A percentile compares a stretch with the other conserved stretches of the same genome.
Conservation (phyloP, 1,284 basidiomycete species). For the Serendipita sp. region DNA sequence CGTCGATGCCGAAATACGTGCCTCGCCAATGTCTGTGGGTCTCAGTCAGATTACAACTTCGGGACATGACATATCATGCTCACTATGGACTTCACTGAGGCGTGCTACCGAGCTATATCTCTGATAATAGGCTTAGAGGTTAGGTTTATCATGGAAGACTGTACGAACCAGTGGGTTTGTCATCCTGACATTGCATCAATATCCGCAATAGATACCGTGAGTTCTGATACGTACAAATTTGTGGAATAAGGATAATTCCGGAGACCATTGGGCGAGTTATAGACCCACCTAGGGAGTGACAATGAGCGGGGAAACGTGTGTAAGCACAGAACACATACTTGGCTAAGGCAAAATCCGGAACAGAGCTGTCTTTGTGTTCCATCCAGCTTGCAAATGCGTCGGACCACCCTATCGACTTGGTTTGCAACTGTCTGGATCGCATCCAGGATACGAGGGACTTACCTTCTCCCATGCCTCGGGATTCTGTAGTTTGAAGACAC, state of each 20-base stretch:
- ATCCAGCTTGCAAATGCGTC: conserved; percentile 37
- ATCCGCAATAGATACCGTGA: no score
- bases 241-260: conserved; percentile 22
- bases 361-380: conserved; percentile 23
- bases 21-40: conserved; percentile 20
- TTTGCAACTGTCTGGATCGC: no score
- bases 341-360: conserved; percentile 24
- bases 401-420: conserved; percentile 22
- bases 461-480: conserved; percentile 39
- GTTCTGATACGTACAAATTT: conserved; percentile 13
- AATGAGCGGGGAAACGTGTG: no score
- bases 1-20: no score
- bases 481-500: conserved; percentile 35
- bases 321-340: no score
- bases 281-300: conserved; percentile 26
- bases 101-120: no score
- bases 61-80: no score
- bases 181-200: conserved; percentile 13
- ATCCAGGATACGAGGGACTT: conserved; percentile 13
- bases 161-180: conserved; percentile 30
- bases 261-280: conserved; percentile 20
- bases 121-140: not conserved
- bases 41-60: no score
- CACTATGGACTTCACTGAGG: no score
- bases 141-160: conserved; percentile 18